Base-by-base conservation (phyloP, 257 asterid genomes). In the Lycium barbarum region DNA sequence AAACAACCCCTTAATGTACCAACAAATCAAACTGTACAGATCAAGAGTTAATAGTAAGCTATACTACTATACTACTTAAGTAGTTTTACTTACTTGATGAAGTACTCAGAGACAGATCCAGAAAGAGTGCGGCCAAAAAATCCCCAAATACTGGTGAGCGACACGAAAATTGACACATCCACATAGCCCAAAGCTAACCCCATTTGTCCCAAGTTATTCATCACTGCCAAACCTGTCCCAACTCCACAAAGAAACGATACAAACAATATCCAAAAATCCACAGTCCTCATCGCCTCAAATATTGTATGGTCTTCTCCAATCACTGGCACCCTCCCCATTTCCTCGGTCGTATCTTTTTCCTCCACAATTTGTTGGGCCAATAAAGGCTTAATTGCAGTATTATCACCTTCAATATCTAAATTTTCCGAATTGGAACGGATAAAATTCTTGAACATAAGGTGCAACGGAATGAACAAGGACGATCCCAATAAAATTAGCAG, bases 181-280 rank as follows among this genome's bases (percentile, higher is more conserved):
- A 14, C 55, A 38, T 84, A 87, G 2, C 89, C 87, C 5, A 87
- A 57, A 2, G 89, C 86, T 18, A 68, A 47, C 7, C 89, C 87
- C 86, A 84, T 84, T 15, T 84, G 89, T 3, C 87, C 87, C 71
- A 80, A 20, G 20, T 66, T 53, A 26, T 86, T 87, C 84, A 74
- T 70, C 68, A 87, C 87, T 49, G 80, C 63, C 35, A 87, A 26
- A 35, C 87, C 89, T 1, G 89, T 70, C 17, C 89, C 89, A 10
- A 82, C 89, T 22, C 87, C 89, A 26, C 83, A 84, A 66, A 87
- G 87, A 58, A 87, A 87, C 3, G 89, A 81, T 47, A 74, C 81
- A 74, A 87, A 87, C 61, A 84, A 61, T 12, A 86, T 70, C 89
- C 89, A 86, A 66, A 86, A 83, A 18, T 67, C 86, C 2, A 83